Evolutionary conservation across 306 rosid genomes (phyloP).

Genomic region (Sindora glabra): DNA sequence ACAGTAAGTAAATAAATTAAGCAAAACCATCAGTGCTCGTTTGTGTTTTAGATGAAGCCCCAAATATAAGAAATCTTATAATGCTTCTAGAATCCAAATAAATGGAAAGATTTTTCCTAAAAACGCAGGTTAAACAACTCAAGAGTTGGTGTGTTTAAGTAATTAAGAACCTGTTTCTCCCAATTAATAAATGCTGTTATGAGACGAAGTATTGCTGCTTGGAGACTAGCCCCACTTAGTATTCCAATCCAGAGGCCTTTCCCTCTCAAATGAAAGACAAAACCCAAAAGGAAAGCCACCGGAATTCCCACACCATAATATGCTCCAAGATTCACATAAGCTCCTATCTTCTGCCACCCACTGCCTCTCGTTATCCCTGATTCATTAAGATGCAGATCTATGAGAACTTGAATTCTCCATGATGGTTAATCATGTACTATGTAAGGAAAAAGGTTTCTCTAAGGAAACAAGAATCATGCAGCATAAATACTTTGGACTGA

Average conservation of each 20-base stretch:
- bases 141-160: no score
- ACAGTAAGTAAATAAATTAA: no score
- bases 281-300: slow-evolving; percentile 26
- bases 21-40: no score
- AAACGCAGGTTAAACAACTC: no score
- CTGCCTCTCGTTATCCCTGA: slow-evolving; percentile 47
- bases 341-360: slow-evolving; percentile 46
- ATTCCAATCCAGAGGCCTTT: slow-evolving; percentile 61
- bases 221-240: slow-evolving; percentile 16
- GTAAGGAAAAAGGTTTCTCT: no score
- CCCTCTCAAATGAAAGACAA: slow-evolving; percentile 24
- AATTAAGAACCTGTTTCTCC: slow-evolving; percentile 38
- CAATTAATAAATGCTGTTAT: slow-evolving; percentile 37
- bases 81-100: no score
- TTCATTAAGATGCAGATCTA: not conserved
- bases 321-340: slow-evolving; percentile 41
- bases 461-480: no score
- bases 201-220: slow-evolving; percentile 19
- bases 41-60: no score
- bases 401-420: not conserved
- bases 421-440: not conserved
- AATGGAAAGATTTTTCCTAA: no score
- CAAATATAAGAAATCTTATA: no score
- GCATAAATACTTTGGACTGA: no score
- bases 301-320: slow-evolving; percentile 53